phyloP scores from a whole-genome alignment of 1,284 basidiomycete species.

The Rhodotorula sp. region DNA sequence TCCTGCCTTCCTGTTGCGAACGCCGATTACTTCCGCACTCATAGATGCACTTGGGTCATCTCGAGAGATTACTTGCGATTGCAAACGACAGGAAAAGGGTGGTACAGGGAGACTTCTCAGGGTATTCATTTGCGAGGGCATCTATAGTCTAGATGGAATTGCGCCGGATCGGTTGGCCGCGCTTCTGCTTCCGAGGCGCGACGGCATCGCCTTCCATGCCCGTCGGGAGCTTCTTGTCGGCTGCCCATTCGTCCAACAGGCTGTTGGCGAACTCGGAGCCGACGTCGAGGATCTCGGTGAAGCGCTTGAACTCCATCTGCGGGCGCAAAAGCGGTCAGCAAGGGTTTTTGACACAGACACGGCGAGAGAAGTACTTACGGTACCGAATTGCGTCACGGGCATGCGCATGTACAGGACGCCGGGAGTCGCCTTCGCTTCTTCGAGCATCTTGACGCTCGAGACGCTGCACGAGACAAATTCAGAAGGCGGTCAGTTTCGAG shows the following conservation, averaged over 20 bases:
- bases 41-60: not conserved
- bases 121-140: not conserved
- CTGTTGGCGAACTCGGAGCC: conserved; percentile 76
- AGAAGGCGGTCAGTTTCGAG: conserved; percentile 17
- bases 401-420: conserved; percentile 90
- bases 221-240: conserved; percentile 74
- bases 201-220: conserved; percentile 58
- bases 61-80: not conserved
- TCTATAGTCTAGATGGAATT: conserved; percentile 60
- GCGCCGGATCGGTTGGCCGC: conserved; percentile 69
- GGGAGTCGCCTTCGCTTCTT: conserved; percentile 85
- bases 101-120: not conserved
- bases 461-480: conserved; percentile 60
- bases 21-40: not conserved
- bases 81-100: not conserved
- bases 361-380: conserved; percentile 15
- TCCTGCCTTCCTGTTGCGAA: too few species aligned
- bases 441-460: conserved; percentile 89
- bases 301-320: conserved; percentile 66
- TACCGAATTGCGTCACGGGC: conserved; percentile 60
- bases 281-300: conserved; percentile 65
- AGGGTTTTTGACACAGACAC: not conserved
- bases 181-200: conserved; percentile 58
- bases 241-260: conserved; percentile 74
- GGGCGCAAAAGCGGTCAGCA: conserved; percentile 39